Evolutionary conservation across 768 basidiomycete genomes (phyloP).

Genomic region (Ramaria rubella): DNA sequence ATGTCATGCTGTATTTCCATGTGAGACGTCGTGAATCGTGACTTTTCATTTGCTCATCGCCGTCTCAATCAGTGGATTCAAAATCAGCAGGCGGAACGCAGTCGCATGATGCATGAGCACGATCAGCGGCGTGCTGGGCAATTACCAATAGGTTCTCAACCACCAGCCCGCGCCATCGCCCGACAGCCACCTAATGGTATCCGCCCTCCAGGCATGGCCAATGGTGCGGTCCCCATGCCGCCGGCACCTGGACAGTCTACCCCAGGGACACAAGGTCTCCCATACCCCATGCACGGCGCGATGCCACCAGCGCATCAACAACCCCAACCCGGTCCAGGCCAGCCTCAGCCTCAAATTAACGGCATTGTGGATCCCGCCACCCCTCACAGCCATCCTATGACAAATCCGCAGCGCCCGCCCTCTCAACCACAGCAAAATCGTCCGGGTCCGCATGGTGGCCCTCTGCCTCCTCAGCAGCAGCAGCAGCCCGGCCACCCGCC

Average conservation of each 20-base stretch:
- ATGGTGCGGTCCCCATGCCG: slow-evolving; percentile 5
- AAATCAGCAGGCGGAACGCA: slow-evolving; percentile 4
- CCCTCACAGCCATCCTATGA: background rate
- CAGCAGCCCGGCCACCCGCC: slow-evolving; percentile 13
- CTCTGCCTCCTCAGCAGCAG: too few species aligned
- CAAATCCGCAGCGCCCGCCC: slow-evolving; percentile 11
- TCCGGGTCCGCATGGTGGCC: background rate
- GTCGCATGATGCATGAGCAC: background rate
- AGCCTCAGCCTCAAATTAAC: slow-evolving; percentile 11
- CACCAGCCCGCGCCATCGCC: background rate
- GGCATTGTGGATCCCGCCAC: slow-evolving; percentile 5
- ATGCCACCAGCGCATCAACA: slow-evolving; percentile 15
- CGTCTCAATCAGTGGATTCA: slow-evolving; percentile 1
- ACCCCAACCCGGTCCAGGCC: slow-evolving; percentile 15
- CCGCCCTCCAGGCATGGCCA: slow-evolving; percentile 3
- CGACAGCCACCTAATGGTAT: slow-evolving; percentile 3
- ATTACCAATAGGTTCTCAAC: slow-evolving; percentile 5
- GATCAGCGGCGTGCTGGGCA: slow-evolving; percentile 1
- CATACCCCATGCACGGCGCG: slow-evolving; percentile 2
- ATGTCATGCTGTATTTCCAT: slow-evolving; percentile 65
- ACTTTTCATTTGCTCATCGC: background rate
- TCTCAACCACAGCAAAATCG: slow-evolving; percentile 11
- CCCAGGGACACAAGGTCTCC: slow-evolving; percentile 1
- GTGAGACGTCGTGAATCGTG: slow-evolving; percentile 33
- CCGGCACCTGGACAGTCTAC: slow-evolving; percentile 2